Conservation (phyloP, 169 alveolate genomes). For the Eimeria maxima region DNA sequence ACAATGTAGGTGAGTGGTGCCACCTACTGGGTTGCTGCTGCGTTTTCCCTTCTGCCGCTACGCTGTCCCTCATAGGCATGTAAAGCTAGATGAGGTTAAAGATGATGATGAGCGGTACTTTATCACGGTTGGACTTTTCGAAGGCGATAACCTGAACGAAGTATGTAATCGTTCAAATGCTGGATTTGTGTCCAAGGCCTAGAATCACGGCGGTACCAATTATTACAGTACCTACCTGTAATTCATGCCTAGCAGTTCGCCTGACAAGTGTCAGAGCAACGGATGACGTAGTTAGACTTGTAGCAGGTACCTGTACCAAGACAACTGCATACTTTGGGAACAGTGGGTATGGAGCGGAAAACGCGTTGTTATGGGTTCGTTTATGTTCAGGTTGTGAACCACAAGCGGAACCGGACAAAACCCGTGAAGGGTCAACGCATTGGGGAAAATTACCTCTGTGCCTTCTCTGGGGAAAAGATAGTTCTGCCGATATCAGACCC, state of each 20-base stretch:
- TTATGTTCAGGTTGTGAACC: slow-evolving; percentile 56
- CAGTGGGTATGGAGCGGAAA: background rate
- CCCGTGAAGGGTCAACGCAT: slow-evolving; percentile 48
- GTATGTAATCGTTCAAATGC: background rate
- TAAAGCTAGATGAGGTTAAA: slow-evolving; percentile 35
- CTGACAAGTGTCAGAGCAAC: background rate
- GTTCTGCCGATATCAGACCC: slow-evolving; percentile 74
- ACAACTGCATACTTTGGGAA: background rate
- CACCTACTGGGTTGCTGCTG: background rate
- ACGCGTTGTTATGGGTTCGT: background rate
- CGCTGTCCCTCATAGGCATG: slow-evolving; percentile 20
- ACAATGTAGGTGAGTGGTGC: background rate
- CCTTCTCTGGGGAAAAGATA: slow-evolving; percentile 47
- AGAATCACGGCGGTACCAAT: background rate
- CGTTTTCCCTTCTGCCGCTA: background rate
- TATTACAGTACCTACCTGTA: background rate
- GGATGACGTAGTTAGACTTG: background rate
- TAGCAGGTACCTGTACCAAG: background rate
- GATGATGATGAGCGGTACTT: slow-evolving; percentile 69
- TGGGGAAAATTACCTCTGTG: slow-evolving; percentile 12
- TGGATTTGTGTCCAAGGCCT: too few species aligned
- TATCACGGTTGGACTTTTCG: slow-evolving; percentile 79
- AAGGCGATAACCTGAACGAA: slow-evolving; percentile 72
- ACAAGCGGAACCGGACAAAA: slow-evolving; percentile 62
- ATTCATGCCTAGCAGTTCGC: background rate